Conservation (phyloP, 352 stramenopile genomes). For the Phytopythium delawarense region DNA sequence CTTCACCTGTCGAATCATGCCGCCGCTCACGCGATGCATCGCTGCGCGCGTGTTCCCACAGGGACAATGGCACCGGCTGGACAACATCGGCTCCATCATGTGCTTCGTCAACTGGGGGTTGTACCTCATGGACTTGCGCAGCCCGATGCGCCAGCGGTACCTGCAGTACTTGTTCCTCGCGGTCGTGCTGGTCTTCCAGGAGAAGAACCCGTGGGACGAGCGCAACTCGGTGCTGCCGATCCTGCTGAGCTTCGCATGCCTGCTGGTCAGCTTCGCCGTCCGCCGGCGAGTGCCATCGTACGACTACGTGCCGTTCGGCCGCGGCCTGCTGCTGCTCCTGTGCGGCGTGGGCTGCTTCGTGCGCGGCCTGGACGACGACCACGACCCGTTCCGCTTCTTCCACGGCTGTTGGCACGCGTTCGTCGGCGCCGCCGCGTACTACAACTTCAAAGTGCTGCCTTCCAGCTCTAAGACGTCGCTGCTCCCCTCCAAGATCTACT, state of each 20-base stretch:
- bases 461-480: constrained; percentile 13
- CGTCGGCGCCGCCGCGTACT: constrained; percentile 62
- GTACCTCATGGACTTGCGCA: constrained; percentile 67
- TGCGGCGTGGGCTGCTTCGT: constrained; percentile 56
- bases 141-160: constrained; percentile 37
- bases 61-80: constrained; percentile 76
- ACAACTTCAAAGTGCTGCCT: constrained; percentile 63
- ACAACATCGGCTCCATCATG: constrained; percentile 85
- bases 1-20: neutral
- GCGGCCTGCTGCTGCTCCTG: constrained; percentile 42
- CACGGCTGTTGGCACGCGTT: constrained; percentile 82
- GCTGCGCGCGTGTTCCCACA: constrained; percentile 2
- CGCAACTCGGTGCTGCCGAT: constrained; percentile 50
- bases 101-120: constrained; percentile 74
- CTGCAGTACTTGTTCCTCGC: constrained; percentile 66
- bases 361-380: constrained; percentile 62
- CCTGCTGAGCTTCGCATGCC: constrained; percentile 29
- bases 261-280: constrained; percentile 40
- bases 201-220: constrained; percentile 80
- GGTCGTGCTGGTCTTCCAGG: constrained; percentile 62
- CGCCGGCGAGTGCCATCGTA: constrained; percentile 43
- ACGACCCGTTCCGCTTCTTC: constrained; percentile 76
- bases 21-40: neutral
- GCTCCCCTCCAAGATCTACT: constrained; percentile 38
- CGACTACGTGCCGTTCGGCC: constrained; percentile 40